Conservation (phyloP, 305 asterid species). For the Plantago coronopus region DNA sequence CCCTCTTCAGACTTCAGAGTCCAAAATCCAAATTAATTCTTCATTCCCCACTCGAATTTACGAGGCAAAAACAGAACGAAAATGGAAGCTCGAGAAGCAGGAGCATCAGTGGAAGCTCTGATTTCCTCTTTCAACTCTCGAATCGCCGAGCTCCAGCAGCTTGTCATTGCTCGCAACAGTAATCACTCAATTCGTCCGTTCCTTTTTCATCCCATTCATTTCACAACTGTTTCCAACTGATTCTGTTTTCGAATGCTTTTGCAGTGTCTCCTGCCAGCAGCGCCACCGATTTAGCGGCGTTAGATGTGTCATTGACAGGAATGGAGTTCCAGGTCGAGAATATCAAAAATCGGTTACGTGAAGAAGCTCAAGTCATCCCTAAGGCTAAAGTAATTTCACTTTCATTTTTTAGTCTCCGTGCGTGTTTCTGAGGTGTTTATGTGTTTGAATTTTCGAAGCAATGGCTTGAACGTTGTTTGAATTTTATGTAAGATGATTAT, state of each 20-base stretch:
- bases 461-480: too few relatives aligned
- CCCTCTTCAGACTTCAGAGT: too few relatives aligned
- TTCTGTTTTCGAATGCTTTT: not conserved
- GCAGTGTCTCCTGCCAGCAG: constrained; percentile 84
- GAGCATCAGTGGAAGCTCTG: constrained; percentile 64
- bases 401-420: not conserved
- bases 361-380: constrained; percentile 82
- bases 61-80: not conserved
- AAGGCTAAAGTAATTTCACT: constrained; percentile 60
- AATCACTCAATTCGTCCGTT: not conserved
- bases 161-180: constrained; percentile 82
- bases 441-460: not conserved
- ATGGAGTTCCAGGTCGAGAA: constrained; percentile 92
- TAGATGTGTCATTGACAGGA: constrained; percentile 61
- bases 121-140: constrained; percentile 80
- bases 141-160: constrained; percentile 70
- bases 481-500: too few relatives aligned
- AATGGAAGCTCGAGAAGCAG: constrained; percentile 71
- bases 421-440: not conserved
- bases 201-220: not conserved
- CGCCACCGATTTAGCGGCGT: constrained; percentile 62
- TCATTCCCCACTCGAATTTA: too few relatives aligned
- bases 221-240: not conserved
- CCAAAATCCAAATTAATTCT: too few relatives aligned
- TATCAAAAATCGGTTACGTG: constrained; percentile 64